Evolutionary conservation across 2,329 filamentous ascomycete species (phyloP).

Genomic region (Coniochaeta sp.): DNA sequence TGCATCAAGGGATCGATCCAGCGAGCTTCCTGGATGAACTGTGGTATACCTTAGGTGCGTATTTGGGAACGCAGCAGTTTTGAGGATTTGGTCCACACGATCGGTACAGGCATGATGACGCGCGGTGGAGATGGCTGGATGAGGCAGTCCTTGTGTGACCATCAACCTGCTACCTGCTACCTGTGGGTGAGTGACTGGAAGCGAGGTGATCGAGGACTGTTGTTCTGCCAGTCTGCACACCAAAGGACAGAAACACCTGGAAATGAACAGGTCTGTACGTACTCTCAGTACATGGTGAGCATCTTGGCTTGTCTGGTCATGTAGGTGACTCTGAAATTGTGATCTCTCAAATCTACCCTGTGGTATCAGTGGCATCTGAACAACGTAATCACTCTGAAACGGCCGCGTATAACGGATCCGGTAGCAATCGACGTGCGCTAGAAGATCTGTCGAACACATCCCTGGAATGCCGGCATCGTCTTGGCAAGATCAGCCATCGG

Average conservation of each 20-base stretch:
- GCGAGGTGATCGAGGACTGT: too few relatives aligned
- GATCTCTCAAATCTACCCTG: not conserved
- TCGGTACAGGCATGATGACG: not conserved
- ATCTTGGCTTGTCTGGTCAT: not conserved
- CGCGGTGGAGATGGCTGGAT: too few relatives aligned
- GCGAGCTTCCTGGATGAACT: not conserved
- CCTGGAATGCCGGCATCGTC: not conserved
- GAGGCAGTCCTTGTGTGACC: too few relatives aligned
- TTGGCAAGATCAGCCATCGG: slow-evolving; percentile 4
- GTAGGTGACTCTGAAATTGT: not conserved
- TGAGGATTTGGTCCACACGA: not conserved
- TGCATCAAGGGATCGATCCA: not conserved
- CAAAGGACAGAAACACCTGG: too few relatives aligned
- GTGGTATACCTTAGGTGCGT: not conserved
- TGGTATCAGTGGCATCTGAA: too few relatives aligned
- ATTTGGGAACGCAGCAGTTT: too few relatives aligned
- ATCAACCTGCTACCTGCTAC: too few relatives aligned
- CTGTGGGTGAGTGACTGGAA: too few relatives aligned
- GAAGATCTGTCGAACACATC: not conserved
- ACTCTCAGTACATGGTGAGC: too few relatives aligned
- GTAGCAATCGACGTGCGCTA: slow-evolving; percentile 1
- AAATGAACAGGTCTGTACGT: too few relatives aligned
- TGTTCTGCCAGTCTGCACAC: too few relatives aligned
- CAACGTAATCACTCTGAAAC: slow-evolving; percentile 2
- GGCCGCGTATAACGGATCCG: not conserved